Evolutionary conservation across 2,329 filamentous ascomycete genomes (phyloP), one percentile per base, ranked within the genome.

Genomic region (Uncinocarpus reesii): DNA sequence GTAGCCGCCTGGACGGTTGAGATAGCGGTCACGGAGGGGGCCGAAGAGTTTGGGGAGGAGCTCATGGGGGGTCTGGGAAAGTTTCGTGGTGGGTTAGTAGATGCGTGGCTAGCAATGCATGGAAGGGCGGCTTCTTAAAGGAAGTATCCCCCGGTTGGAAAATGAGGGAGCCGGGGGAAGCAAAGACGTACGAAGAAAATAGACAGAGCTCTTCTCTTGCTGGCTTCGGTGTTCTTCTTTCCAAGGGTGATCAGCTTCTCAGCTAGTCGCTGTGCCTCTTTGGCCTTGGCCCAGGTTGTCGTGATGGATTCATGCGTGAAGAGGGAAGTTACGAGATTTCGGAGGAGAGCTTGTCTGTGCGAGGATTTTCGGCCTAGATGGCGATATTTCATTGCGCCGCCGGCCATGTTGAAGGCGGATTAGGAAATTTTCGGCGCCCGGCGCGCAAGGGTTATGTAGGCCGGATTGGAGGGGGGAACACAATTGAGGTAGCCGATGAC

Each of bases 221-320:
- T 83, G 16, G 86, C 85, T 61, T 88, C 83, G 34, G 90, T 94
- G 66, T 95, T 87, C 71, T 82, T 84, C 77, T 96, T 98, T 16
- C 86, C 90, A 58, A 95, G 68, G 3, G 89, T 95, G 60, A 98
- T 89, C 57, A 96, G 74, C 73, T 94, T 93, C 65, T 98, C 92
- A 6, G 89, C 92, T 58, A 96, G 67, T 36, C 86, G 78, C 71
- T 98, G 92, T 16, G 92, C 86, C 72, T 98, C 92, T 71, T 96
- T 98, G 41, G 92, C 92, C 71, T 96, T 96, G 65, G 84, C 82
- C 77, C 85, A 95, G 70, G 92, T 95, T 43, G 92, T 98, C 55
- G 83, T 81, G 71, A 98, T 94, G 54, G 86, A 81, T 73, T 98
- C 92, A 68, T 94, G 81, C 68, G 86, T 78, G 71, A 98, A 84